Base-by-base conservation (phyloP, 1,284 basidiomycete genomes). In the Tilletia caries region DNA sequence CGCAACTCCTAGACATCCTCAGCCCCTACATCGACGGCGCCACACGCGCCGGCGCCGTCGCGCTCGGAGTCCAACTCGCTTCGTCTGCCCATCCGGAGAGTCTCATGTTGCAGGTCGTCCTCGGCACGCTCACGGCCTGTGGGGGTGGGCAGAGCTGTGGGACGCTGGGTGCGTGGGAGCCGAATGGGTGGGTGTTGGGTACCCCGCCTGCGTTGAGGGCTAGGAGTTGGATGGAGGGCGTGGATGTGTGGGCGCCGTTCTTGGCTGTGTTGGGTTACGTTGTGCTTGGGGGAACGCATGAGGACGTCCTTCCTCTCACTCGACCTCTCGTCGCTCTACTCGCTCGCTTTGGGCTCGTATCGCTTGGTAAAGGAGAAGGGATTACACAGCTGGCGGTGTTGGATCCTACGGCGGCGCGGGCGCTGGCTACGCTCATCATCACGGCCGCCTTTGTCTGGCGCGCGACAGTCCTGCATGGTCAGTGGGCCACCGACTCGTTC, bases 401-500 rank as follows among this genome's bases (percentile, higher is more conserved):
- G 62, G 25, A 32, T 18, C 41, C 29, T 33, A 70, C 23, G 73
- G 74, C 23, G 73, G 72, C 8, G 71, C 72, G 60, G n/a, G 78
- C 78, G 13, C 60, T 75, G 27, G 74, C 76, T 20, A 70, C 72
- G 34, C 67, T 80, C 62, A 71, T 80, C 29, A 77, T 80, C 64
- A 71, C 73, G 2, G 33, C 65, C 46, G 73, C 68, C 65, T 80
- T 80, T 68, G 75, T 71, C 29, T 33, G 68, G 8, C 62, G 73
- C 27, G 77, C 78, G 15, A 6, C 76, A 3, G 66, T 70, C 66
- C 44, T 76, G 48, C 78, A 80, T 67, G 68, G 76, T 23, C 27
- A 74, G 23, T 50, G 48, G 48, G 48, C 48, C 92, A 91, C 23
- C 91, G 92, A 75, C 94, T 89, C 71, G 85, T 18, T 87, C 86